These are phyloP conservation scores for Nelumbo lutea DNA, from an alignment of 164 flowering plant genomes.

Conservation along the genomic window DNA sequence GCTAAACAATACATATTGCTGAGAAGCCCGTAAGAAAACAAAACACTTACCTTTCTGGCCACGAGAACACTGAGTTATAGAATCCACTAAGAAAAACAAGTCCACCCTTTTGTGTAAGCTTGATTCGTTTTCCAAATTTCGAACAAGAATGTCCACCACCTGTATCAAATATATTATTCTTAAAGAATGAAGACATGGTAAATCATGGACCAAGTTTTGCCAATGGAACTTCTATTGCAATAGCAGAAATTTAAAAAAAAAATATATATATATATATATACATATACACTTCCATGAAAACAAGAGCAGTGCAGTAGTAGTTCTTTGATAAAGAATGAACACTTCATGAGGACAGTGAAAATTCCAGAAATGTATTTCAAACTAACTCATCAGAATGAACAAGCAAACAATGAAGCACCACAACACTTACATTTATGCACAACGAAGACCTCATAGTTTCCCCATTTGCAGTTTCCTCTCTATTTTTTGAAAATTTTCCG, in stretches of 20 bases:
- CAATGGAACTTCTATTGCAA: not conserved
- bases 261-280: too few species aligned
- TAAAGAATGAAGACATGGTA: not conserved
- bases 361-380: too few species aligned
- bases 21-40: not conserved
- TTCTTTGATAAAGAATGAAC: too few species aligned
- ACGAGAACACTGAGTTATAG: constrained; percentile 78
- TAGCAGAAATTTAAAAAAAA: not conserved
- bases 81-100: constrained; percentile 93
- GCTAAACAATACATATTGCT: not conserved
- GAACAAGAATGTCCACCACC: constrained; percentile 75
- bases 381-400: too few species aligned
- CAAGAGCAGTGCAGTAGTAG: too few species aligned
- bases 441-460: too few species aligned
- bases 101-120: constrained; percentile 72
- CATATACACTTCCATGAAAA: too few species aligned
- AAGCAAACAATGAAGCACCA: too few species aligned
- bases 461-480: too few species aligned
- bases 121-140: constrained; percentile 62
- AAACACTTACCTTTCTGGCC: constrained; percentile 69
- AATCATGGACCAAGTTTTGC: not conserved
- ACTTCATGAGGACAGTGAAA: too few species aligned
- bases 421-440: too few species aligned
- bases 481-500: too few species aligned
- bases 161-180: constrained; percentile 16